phyloP scores from a whole-genome alignment of 129 eudicot species.

The Flaveria sonorensis region DNA sequence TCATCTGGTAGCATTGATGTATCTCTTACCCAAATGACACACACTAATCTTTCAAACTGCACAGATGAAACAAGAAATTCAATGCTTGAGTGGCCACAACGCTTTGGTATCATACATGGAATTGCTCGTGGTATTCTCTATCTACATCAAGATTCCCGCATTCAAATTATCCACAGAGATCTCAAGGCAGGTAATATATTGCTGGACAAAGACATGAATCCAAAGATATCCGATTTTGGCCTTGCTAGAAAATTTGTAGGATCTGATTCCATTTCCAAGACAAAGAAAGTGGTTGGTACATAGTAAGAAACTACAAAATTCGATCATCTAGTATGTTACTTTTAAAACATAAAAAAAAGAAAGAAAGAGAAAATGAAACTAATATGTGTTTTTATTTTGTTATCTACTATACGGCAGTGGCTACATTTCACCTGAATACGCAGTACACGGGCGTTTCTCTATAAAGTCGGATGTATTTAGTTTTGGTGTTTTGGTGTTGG shows the following conservation, averaged over 20 bases:
- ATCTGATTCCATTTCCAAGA: slow-evolving; percentile 2
- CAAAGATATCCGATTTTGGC: slow-evolving; percentile 34
- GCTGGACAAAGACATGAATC: slow-evolving; percentile 27
- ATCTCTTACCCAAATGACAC: too few species aligned
- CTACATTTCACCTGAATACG: slow-evolving; percentile 44
- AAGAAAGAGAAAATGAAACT: not conserved
- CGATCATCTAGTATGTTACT: not conserved
- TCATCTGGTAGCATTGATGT: not conserved
- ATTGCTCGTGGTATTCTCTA: slow-evolving; percentile 34
- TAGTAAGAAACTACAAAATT: slow-evolving; percentile 23
- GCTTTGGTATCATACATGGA: slow-evolving; percentile 10
- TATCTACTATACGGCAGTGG: slow-evolving; percentile 27
- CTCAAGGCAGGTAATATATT: slow-evolving; percentile 15
- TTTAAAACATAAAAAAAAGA: not conserved
- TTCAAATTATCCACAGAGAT: too few species aligned
- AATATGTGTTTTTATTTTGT: not conserved
- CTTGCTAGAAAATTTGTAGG: slow-evolving; percentile 37
- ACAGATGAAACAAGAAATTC: slow-evolving; percentile 18
- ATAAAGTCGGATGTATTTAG: slow-evolving; percentile 47
- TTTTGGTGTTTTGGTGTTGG: slow-evolving; percentile 42
- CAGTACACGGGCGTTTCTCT: slow-evolving; percentile 43
- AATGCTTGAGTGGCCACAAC: slow-evolving; percentile 26
- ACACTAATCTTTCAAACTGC: not conserved
- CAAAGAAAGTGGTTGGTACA: slow-evolving; percentile 38
- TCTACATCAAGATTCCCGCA: slow-evolving; percentile 35